Conservation (phyloP, 768 basidiomycete genomes). For the Hemileccinum impolitum region DNA sequence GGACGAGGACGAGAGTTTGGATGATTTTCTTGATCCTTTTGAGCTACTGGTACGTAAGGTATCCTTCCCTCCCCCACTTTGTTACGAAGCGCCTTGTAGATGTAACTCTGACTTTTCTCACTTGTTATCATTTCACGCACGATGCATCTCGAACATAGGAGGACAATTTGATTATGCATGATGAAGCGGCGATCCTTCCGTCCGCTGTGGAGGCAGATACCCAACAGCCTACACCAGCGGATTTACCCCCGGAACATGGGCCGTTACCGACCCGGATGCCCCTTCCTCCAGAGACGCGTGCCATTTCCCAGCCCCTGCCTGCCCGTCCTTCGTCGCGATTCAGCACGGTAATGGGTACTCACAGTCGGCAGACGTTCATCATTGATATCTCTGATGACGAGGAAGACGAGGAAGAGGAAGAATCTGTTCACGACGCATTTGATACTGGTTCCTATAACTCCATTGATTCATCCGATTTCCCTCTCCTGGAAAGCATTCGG, state of each 20-base stretch:
- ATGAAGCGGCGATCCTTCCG: slow-evolving; percentile 1
- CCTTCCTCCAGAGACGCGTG: slow-evolving; percentile 7
- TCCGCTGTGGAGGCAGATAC: not conserved
- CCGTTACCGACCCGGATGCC: not conserved
- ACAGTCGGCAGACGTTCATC: slow-evolving; percentile 24
- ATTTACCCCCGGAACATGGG: not conserved
- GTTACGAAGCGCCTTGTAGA: slow-evolving; percentile 28
- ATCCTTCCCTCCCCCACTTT: slow-evolving; percentile 18
- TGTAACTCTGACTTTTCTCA: slow-evolving; percentile 28
- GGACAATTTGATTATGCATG: slow-evolving; percentile 4
- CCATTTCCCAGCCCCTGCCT: slow-evolving; percentile 3
- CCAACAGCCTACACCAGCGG: slow-evolving; percentile 3
- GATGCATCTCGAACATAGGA: slow-evolving; percentile 12
- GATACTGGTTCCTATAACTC: not conserved
- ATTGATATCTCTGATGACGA: slow-evolving; percentile 30
- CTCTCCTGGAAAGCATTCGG: not conserved
- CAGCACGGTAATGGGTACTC: slow-evolving; percentile 22
- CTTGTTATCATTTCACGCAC: slow-evolving; percentile 15
- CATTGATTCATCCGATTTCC: not conserved
- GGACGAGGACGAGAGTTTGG: slow-evolving; percentile 29
- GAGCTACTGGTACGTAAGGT: slow-evolving; percentile 24
- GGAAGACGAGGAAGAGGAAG: slow-evolving; percentile 22
- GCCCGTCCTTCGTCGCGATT: slow-evolving; percentile 22
- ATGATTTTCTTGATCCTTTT: slow-evolving; percentile 12
- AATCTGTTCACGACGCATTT: not conserved